Evolutionary conservation across 768 basidiomycete genomes (phyloP), one percentile per base, ranked within the genome.

Genomic region (Amanita fuliginea): DNA sequence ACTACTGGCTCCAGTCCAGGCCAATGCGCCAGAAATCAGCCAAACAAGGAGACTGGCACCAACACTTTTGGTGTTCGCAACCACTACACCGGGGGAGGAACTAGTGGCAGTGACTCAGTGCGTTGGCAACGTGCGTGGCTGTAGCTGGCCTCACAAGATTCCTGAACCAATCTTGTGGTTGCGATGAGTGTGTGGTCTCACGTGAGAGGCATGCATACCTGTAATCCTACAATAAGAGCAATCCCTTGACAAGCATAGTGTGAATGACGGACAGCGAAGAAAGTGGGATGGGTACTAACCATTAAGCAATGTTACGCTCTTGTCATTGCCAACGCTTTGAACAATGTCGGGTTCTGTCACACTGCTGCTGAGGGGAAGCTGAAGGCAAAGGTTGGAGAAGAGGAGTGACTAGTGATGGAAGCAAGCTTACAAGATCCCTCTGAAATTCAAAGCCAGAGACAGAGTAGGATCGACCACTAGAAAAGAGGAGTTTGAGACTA

Each of bases 1-100:
- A 60, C 88, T 92, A 63, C 88, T 92, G 22, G 91, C 92, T 16
- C 95, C 95, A 3, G 95, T 96, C 95, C 94, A 97, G 5, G 79
- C 89, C 8, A 98, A 69, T 19, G 94, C 47, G 5, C 93, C 95
- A 48, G 88, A 83, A 2, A 74, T 68, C 5, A 88, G 54, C 94
- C 95, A 97, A 3, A 96, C 87, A 14, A 74, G 32, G 11, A 98
- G 65, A 68, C 92, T 92, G 9, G 92, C 87, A 9, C 94, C 95
- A 0, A 93, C 87, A 56, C 86, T 91, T 33, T 90, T 75, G 0
- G 86, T 84, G 59, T 94, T 89, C 8, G 89, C 85, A 22, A 94
- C 80, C 2, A 97, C 82, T 22, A 97, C 80, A 2, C 95, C 95
- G 1, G 94, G 92, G 4, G 90, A 93, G 3, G 90, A 93, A 67